Percentiles rank a stretch among this genome's conserved stretches.
These are phyloP conservation scores for Erodium maritimum DNA, from an alignment of 345 rosid species.

Conservation along the genomic window DNA sequence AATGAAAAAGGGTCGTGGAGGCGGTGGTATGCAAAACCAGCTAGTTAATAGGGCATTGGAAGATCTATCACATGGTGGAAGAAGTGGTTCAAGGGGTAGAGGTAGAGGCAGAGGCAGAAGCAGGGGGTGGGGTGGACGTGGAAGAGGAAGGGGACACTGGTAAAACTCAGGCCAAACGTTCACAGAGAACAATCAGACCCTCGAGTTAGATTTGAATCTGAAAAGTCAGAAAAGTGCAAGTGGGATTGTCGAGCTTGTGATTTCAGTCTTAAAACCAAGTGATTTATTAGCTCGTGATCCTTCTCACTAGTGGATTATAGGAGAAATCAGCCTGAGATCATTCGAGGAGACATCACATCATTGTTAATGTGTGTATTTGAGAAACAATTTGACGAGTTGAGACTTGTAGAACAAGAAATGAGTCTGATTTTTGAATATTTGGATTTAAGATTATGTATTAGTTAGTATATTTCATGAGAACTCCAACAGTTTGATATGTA, in stretches of 20 bases:
- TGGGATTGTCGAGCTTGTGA: background rate
- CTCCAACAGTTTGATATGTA: too few species aligned
- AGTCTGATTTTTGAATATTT: too few species aligned
- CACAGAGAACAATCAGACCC: background rate
- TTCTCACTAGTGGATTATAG: too few species aligned
- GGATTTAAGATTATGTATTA: too few species aligned
- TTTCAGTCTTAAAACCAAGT: too few species aligned
- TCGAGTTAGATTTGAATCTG: background rate
- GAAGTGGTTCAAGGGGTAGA: conserved; percentile 49
- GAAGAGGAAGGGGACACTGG: conserved; percentile 51
- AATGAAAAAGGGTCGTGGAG: conserved; percentile 63
- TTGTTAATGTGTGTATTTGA: too few species aligned
- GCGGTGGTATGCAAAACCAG: conserved; percentile 56
- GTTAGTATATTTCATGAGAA: too few species aligned
- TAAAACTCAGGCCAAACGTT: conserved; percentile 10
- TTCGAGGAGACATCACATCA: too few species aligned
- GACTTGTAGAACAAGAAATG: too few species aligned
- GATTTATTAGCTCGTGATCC: too few species aligned
- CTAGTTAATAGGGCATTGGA: conserved; percentile 83
- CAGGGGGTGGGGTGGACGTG: conserved; percentile 45
- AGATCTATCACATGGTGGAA: conserved; percentile 71
- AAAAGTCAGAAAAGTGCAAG: background rate
- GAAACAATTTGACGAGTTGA: too few species aligned
- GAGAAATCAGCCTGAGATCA: too few species aligned
- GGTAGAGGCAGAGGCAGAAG: conserved; percentile 30